Evolutionary conservation across 108 stramenopile species (phyloP).

Genomic region (Cyclotella sp.): DNA sequence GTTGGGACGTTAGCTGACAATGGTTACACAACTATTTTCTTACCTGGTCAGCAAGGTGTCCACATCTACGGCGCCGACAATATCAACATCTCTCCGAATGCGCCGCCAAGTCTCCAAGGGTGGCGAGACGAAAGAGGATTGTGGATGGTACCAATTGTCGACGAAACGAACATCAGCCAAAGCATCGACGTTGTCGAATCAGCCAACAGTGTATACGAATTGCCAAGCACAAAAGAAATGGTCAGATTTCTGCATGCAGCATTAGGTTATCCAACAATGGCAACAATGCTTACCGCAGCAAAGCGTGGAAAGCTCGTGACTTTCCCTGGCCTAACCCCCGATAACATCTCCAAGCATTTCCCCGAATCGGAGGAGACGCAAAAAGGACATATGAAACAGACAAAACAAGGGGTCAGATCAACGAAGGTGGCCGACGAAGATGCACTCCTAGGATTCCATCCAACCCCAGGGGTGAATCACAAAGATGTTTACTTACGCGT

Average conservation of each 20-base stretch:
- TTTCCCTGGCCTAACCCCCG: constrained; percentile 22
- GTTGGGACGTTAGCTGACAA: constrained; percentile 5
- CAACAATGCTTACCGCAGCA: constrained; percentile 14
- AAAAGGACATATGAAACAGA: constrained; percentile 31
- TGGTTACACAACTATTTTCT: constrained; percentile 24
- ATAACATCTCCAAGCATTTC: constrained; percentile 7
- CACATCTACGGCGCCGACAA: background rate
- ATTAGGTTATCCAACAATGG: constrained; percentile 15
- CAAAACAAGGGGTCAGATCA: constrained; percentile 20
- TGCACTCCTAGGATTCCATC: background rate
- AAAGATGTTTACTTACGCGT: constrained; percentile 23
- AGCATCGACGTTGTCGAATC: background rate
- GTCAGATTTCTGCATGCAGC: constrained; percentile 31
- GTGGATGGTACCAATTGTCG: background rate
- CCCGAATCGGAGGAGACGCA: constrained; percentile 26
- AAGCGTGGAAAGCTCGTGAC: constrained; percentile 7
- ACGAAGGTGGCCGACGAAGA: constrained; percentile 15
- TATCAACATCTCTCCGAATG: background rate
- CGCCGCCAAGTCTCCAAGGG: constrained; percentile 13
- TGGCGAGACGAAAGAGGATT: background rate
- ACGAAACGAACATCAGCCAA: background rate
- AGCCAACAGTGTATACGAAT: background rate
- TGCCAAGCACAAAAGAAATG: constrained; percentile 9
- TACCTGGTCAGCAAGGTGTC: constrained; percentile 18
- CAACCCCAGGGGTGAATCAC: background rate